These are phyloP conservation scores for Boletus fagicola DNA, from an alignment of 768 basidiomycete species.

Conservation along the genomic window DNA sequence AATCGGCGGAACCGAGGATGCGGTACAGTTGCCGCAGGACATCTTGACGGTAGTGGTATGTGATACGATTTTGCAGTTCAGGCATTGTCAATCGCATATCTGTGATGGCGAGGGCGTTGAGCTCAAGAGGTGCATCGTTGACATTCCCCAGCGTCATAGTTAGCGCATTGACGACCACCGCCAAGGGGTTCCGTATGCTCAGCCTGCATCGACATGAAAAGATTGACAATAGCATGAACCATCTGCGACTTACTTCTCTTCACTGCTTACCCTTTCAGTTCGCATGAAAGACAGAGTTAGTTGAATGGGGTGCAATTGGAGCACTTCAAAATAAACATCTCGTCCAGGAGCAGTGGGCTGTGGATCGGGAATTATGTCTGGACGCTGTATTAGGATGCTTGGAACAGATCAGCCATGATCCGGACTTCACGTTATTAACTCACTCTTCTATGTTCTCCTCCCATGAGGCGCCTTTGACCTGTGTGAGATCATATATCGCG, in stretches of 20 bases:
- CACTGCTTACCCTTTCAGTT: slow-evolving; percentile 88
- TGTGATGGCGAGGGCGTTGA: slow-evolving; percentile 92
- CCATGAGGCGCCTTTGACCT: slow-evolving; percentile 91
- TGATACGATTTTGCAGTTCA: slow-evolving; percentile 79
- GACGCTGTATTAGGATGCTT: slow-evolving; percentile 72
- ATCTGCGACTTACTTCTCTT: slow-evolving; percentile 72
- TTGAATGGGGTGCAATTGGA: slow-evolving; percentile 92
- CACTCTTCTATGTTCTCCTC: slow-evolving; percentile 76
- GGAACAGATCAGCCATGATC: slow-evolving; percentile 12
- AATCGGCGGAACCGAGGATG: slow-evolving; percentile 96
- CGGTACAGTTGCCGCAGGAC: slow-evolving; percentile 92
- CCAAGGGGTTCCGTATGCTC: slow-evolving; percentile 84
- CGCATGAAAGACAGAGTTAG: slow-evolving; percentile 96
- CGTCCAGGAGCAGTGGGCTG: slow-evolving; percentile 60
- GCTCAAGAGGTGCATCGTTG: slow-evolving; percentile 90
- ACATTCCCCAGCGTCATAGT: slow-evolving; percentile 98
- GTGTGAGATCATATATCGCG: slow-evolving; percentile 85
- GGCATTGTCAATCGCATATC: slow-evolving; percentile 88
- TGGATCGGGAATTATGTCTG: slow-evolving; percentile 72
- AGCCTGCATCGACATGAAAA: slow-evolving; percentile 41
- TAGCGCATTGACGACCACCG: slow-evolving; percentile 89
- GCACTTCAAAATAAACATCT: slow-evolving; percentile 91
- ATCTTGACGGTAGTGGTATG: slow-evolving; percentile 92
- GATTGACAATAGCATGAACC: neutral
- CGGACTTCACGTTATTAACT: slow-evolving; percentile 23